phyloP scores from a whole-genome alignment of 371 early-diverging fungal genomes.

The Apophysomyces trapeziformis region DNA sequence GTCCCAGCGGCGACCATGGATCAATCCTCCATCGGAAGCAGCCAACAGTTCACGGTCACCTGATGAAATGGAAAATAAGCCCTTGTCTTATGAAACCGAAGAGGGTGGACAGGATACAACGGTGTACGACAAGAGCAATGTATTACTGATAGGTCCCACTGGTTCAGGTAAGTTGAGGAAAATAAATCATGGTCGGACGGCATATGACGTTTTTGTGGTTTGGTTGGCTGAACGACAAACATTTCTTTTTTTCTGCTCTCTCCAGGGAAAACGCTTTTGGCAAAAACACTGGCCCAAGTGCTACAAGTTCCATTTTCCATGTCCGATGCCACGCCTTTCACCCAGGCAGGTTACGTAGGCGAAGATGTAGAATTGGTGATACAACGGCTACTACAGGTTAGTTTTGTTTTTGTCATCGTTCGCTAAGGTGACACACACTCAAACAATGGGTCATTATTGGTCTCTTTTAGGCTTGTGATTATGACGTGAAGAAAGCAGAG shows the following conservation, averaged over 20 bases:
- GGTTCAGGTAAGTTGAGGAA: constrained; percentile 57
- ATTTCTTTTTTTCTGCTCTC: neutral
- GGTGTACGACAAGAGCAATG: constrained; percentile 88
- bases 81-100: constrained; percentile 8
- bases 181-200: neutral
- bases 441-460: neutral
- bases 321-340: constrained; percentile 93
- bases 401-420: neutral
- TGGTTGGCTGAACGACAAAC: no score
- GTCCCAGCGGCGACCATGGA: constrained; percentile 30
- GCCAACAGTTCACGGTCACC: constrained; percentile 11
- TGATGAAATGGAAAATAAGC: constrained; percentile 18
- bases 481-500: constrained; percentile 85
- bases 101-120: constrained; percentile 30
- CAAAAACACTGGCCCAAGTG: constrained; percentile 83
- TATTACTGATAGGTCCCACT: constrained; percentile 88
- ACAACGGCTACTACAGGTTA: constrained; percentile 79
- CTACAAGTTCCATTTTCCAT: constrained; percentile 91
- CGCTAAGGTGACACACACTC: neutral
- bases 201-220: neutral
- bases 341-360: constrained; percentile 95
- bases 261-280: constrained; percentile 81
- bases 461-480: constrained; percentile 72
- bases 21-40: constrained; percentile 31
- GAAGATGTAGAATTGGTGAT: constrained; percentile 94